These are phyloP conservation scores for Smithsoniella earleae DNA, from an alignment of 163 green algal genomes.

Conservation along the genomic window DNA sequence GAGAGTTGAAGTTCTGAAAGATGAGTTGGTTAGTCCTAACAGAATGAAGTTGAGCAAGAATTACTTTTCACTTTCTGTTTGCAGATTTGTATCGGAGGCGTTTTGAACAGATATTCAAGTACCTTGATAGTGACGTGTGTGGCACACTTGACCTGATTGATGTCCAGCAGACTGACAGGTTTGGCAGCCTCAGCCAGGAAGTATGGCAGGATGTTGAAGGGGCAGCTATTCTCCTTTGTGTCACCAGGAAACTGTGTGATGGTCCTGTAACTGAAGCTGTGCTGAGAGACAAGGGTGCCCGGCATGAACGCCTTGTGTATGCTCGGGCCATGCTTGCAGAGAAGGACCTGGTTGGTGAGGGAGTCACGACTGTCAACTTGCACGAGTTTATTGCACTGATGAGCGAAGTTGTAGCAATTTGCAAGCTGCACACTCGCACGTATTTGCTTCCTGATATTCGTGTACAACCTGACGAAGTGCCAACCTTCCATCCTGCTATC, in stretches of 20 bases:
- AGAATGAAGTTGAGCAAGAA: too few relatives aligned
- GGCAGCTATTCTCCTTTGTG: not conserved
- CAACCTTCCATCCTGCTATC: conserved; percentile 15
- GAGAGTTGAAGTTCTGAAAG: too few relatives aligned
- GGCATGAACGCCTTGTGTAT: not conserved
- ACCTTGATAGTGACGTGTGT: not conserved
- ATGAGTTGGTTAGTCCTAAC: too few relatives aligned
- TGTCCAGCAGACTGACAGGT: not conserved
- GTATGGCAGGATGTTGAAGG: not conserved
- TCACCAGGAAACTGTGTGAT: not conserved
- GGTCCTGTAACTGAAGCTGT: not conserved
- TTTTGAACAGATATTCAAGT: conserved; percentile 27
- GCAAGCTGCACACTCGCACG: not conserved
- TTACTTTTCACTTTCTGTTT: too few relatives aligned
- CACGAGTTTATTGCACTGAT: conserved; percentile 7
- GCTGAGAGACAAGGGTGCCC: not conserved
- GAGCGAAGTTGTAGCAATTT: not conserved
- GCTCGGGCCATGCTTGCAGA: conserved; percentile 8
- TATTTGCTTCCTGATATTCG: conserved; percentile 20
- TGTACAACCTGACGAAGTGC: not conserved
- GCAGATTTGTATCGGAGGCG: not conserved
- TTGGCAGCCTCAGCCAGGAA: not conserved
- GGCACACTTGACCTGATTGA: not conserved
- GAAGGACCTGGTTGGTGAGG: not conserved
- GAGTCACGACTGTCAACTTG: not conserved